Conservation (phyloP, 495 filamentous ascomycete genomes). For the Podospora pseudopauciseta region DNA sequence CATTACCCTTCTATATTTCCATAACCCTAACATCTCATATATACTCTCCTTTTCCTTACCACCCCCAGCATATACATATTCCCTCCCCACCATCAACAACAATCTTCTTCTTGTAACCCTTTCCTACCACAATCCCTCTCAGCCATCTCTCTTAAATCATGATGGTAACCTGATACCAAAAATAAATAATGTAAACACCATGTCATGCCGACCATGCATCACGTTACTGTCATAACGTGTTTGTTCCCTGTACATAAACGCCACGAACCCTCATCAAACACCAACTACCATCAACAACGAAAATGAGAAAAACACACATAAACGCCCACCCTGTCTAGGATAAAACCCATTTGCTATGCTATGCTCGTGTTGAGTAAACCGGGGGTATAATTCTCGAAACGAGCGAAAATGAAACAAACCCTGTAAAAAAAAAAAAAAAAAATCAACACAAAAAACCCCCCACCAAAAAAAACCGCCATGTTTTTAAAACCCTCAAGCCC, state of each 20-base stretch:
- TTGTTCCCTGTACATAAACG: neutral
- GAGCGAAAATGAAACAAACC: too few species aligned
- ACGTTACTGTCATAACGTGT: neutral
- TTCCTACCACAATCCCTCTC: too few species aligned
- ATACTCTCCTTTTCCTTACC: too few species aligned
- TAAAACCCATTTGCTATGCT: neutral
- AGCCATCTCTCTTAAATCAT: too few species aligned
- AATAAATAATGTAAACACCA: neutral
- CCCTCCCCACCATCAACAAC: too few species aligned
- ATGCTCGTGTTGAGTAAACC: neutral
- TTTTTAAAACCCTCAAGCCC: neutral
- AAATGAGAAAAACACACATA: neutral
- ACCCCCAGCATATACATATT: too few species aligned
- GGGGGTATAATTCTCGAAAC: neutral
- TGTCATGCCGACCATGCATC: constrained; percentile 1
- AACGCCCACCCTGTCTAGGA: neutral
- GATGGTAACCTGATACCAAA: neutral
- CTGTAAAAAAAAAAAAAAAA: constrained; percentile 8
- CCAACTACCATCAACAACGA: neutral
- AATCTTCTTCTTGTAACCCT: too few species aligned
- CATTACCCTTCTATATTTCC: too few species aligned
- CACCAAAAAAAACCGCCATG: constrained; percentile 6
- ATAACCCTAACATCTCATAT: too few species aligned
- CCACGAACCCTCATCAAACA: neutral
- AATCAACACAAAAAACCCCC: neutral